Base-by-base conservation (phyloP, 2,329 filamentous ascomycete species). In the Trichoderma lentiforme region DNA sequence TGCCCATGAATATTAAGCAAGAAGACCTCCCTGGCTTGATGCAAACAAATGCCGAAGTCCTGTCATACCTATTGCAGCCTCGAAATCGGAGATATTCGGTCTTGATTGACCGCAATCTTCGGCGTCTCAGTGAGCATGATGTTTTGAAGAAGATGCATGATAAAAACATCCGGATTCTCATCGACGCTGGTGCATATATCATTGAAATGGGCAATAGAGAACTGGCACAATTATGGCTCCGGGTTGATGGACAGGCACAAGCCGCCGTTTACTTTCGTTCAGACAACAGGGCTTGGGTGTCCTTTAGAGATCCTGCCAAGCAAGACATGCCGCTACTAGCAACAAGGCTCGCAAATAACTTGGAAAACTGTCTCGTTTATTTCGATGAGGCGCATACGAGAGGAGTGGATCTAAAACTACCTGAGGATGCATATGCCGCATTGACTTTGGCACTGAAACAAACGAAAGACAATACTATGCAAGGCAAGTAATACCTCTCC, bases 141-240 rank as follows among this genome's bases (percentile, higher is more conserved):
- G 78, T 92, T 0, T 78, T 91, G 0, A 2, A 70, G 0, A 79
- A 79, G 28, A 78, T 91, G 0, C 73, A 43, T 0, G 58, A 74
- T 0, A 73, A 71, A 0, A 61, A 74, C 0, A 89, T 90, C 14
- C 81, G 83, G 0, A 82, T 92, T 0, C 80, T 92, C 0, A 89
- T 92, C 0, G 90, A 92, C 76, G 87, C 89, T 0, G 90, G 90
- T 0, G 90, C 90, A 0, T 86, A 89, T 15, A 87, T 92, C 15
- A 77, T 92, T 0, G 90, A 92, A 75, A 87, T 89, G 81, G 82
- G 85, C 72, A 92, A 90, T 74, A 64, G 77, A 1, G 78, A 79
- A 0, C 78, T 91, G 0, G 88, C 83, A 0, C 79, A 79, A 12
- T 78, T 79, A 1, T 91, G 89, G 89, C 76, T 91, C 0, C 75